Evolutionary conservation across 257 asterid species (phyloP).

Genomic region (Ophiorrhiza pumila): DNA sequence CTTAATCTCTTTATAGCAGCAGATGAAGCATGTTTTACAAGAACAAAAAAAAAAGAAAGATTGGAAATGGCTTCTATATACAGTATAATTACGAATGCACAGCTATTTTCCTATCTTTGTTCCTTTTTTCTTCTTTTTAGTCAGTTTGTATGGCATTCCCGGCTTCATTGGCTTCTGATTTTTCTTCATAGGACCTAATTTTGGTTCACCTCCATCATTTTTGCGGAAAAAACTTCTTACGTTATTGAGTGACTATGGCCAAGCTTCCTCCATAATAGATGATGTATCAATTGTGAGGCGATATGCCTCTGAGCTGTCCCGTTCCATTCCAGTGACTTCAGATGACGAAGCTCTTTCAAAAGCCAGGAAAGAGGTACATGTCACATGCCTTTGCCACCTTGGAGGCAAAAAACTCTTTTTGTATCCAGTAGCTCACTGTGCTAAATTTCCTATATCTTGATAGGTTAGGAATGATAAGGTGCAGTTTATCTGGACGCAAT

Average conservation of each 20-base stretch:
- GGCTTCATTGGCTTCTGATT: not conserved
- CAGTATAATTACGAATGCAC: not conserved
- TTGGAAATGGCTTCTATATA: not conserved
- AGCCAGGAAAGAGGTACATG: slow-evolving; percentile 80
- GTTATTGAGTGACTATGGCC: slow-evolving; percentile 75
- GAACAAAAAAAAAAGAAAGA: too few species aligned
- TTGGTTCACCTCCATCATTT: slow-evolving; percentile 67
- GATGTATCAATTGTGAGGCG: slow-evolving; percentile 58
- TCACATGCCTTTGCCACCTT: not conserved
- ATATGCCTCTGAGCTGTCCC: slow-evolving; percentile 74
- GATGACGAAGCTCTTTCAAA: slow-evolving; percentile 87
- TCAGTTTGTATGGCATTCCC: not conserved
- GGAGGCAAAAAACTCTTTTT: not conserved
- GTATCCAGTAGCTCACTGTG: slow-evolving; percentile 1
- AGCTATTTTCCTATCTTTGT: not conserved
- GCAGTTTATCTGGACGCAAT: slow-evolving; percentile 86
- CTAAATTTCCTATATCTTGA: slow-evolving; percentile 12
- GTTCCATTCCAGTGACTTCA: slow-evolving; percentile 68
- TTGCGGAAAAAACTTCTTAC: slow-evolving; percentile 68
- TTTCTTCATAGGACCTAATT: slow-evolving; percentile 61
- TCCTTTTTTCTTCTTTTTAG: not conserved
- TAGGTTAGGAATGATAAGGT: slow-evolving; percentile 70
- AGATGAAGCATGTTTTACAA: not conserved
- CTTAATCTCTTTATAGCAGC: not conserved
- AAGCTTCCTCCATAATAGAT: slow-evolving; percentile 74